A percentile compares a stretch with the other conserved stretches of the same genome.
These are phyloP conservation scores for Ustilago loliicola DNA, from an alignment of 1,284 basidiomycete species.

Conservation along the genomic window DNA sequence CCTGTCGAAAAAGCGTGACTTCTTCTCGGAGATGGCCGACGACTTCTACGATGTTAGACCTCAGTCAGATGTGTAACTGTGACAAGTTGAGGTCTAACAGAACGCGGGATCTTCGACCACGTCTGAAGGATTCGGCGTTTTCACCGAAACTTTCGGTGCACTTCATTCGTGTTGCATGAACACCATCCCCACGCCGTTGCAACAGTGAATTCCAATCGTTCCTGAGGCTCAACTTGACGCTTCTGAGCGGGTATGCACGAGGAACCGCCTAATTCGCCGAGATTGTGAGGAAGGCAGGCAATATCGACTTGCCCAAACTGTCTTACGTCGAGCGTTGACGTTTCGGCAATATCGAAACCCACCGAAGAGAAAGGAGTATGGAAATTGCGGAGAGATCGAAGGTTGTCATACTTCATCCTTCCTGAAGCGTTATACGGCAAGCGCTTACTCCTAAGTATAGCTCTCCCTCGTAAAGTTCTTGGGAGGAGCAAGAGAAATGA, in stretches of 20 bases:
- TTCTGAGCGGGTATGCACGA: not conserved
- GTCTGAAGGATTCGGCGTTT: not conserved
- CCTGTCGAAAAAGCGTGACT: not conserved
- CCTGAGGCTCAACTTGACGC: not conserved
- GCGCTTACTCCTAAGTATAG: no score
- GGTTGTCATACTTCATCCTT: not conserved
- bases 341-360: constrained; percentile 1
- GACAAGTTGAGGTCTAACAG: not conserved
- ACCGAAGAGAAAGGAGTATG: not conserved
- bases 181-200: not conserved
- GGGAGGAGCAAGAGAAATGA: no score
- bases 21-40: constrained; percentile 49
- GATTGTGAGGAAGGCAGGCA: not conserved
- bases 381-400: not conserved
- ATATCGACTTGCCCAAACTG: not conserved
- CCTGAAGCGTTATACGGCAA: not conserved
- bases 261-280: not conserved
- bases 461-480: no score
- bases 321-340: not conserved
- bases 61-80: not conserved
- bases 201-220: not conserved
- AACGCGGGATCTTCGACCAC: not conserved
- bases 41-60: constrained; percentile 1
- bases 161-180: not conserved
- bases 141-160: not conserved